Conservation (phyloP, 2,329 filamentous ascomycete species). For the Fusarium bulbicola region DNA sequence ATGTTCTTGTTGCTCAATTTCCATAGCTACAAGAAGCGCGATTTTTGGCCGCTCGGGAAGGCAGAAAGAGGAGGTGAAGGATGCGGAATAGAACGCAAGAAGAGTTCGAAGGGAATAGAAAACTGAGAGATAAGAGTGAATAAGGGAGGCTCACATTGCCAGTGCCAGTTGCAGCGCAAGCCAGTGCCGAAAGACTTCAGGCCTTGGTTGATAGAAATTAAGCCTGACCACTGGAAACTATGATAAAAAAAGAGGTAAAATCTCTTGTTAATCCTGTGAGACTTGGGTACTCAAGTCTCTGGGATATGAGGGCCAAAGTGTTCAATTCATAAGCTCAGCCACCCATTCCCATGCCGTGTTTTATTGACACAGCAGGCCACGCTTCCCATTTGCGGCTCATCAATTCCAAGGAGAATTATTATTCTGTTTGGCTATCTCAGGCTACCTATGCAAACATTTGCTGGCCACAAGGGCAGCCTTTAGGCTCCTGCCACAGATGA, state of each 20-base stretch:
- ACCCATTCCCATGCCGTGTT: rapidly evolving
- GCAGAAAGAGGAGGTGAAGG: background rate
- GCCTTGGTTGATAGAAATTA: rapidly evolving
- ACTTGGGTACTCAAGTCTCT: background rate
- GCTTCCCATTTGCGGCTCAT: rapidly evolving
- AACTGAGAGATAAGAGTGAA: rapidly evolving
- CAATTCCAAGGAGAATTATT: rapidly evolving
- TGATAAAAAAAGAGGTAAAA: background rate
- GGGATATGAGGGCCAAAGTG: background rate
- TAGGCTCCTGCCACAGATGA: background rate
- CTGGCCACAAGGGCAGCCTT: rapidly evolving
- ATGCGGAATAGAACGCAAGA: rapidly evolving
- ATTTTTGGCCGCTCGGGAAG: rapidly evolving
- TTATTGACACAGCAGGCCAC: rapidly evolving
- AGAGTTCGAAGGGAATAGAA: background rate
- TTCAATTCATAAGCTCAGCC: background rate
- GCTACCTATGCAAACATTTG: too few species aligned
- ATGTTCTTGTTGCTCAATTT: too few species aligned
- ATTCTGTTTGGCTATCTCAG: too few species aligned
- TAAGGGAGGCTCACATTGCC: background rate
- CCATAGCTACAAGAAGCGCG: too few species aligned
- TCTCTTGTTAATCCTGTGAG: rapidly evolving
- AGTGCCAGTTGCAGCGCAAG: background rate
- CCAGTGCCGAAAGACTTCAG: rapidly evolving
- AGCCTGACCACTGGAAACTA: rapidly evolving